These are phyloP conservation scores for Trichothecium roseum DNA, from an alignment of 2,329 filamentous ascomycete genomes.

Conservation along the genomic window DNA sequence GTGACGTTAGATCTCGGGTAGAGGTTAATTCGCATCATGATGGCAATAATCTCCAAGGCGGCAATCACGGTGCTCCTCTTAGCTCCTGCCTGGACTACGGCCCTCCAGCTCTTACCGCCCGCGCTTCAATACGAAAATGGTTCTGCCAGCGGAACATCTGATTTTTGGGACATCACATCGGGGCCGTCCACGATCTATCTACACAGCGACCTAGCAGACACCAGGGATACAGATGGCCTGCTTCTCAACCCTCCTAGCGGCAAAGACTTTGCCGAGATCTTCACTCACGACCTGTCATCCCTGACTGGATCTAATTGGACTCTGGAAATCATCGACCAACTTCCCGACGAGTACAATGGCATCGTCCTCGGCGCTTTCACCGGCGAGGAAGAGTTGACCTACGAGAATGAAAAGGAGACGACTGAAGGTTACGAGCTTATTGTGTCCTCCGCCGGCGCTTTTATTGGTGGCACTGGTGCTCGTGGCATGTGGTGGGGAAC, in stretches of 20 bases:
- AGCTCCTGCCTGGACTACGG: no score
- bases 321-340: slow-evolving; percentile 22
- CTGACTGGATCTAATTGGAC: slow-evolving; percentile 30
- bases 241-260: slow-evolving; percentile 41
- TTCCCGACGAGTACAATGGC: slow-evolving; percentile 22
- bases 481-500: slow-evolving; percentile 37
- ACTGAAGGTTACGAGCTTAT: slow-evolving; percentile 40
- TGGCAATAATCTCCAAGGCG: no score
- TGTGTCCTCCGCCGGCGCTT: slow-evolving; percentile 18
- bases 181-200: slow-evolving; percentile 26
- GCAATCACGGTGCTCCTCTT: no score
- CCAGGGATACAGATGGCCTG: slow-evolving; percentile 30
- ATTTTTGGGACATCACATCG: slow-evolving; percentile 1
- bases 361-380: slow-evolving; percentile 29
- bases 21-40: no score
- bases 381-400: slow-evolving; percentile 21
- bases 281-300: slow-evolving; percentile 30
- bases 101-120: no score
- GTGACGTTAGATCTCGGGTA: no score
- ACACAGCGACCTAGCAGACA: slow-evolving; percentile 22
- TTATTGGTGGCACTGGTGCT: slow-evolving; percentile 28
- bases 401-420: slow-evolving; percentile 33
- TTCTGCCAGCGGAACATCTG: no score
- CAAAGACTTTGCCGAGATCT: slow-evolving; percentile 35
- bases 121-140: no score